Conservation (phyloP, 2,329 filamentous ascomycete genomes). For the Pyrenophora graminea region DNA sequence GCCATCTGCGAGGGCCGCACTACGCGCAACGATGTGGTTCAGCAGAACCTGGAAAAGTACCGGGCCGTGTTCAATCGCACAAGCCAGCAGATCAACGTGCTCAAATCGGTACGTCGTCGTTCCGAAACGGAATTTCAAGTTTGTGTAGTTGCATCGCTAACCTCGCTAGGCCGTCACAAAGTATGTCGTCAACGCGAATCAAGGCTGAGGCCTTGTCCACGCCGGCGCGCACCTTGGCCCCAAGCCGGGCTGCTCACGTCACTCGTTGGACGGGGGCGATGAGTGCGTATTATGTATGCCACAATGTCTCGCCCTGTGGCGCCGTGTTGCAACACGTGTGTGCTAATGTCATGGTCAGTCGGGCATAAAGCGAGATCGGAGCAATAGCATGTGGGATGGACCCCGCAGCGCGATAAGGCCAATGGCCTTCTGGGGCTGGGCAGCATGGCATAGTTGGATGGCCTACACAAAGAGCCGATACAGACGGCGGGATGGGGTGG, state of each 20-base stretch:
- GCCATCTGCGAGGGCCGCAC: conserved; percentile 89
- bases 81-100: conserved; percentile 69
- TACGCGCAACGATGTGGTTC: conserved; percentile 73
- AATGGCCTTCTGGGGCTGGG: conserved; percentile 31
- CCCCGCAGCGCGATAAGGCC: conserved; percentile 41
- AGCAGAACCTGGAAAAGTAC: conserved; percentile 85
- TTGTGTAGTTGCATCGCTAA: conserved; percentile 26
- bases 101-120: conserved; percentile 55
- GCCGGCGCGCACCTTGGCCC: conserved; percentile 9
- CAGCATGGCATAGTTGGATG: conserved; percentile 35
- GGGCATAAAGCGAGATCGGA: conserved; percentile 35
- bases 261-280: background rate
- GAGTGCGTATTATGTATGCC: background rate
- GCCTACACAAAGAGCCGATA: conserved; percentile 12
- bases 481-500: conserved; percentile 16
- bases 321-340: conserved; percentile 17
- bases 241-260: conserved; percentile 8
- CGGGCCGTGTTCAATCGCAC: conserved; percentile 83
- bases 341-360: conserved; percentile 3
- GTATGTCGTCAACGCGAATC: conserved; percentile 47
- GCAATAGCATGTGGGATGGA: conserved; percentile 18
- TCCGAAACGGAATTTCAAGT: conserved; percentile 5
- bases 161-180: conserved; percentile 45
- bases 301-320: conserved; percentile 4
- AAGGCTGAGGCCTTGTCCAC: conserved; percentile 39